A percentile compares a stretch with the other conserved stretches of the same genome.
Conservation (phyloP, 768 basidiomycete species). For the Psilocybe azurescens region DNA sequence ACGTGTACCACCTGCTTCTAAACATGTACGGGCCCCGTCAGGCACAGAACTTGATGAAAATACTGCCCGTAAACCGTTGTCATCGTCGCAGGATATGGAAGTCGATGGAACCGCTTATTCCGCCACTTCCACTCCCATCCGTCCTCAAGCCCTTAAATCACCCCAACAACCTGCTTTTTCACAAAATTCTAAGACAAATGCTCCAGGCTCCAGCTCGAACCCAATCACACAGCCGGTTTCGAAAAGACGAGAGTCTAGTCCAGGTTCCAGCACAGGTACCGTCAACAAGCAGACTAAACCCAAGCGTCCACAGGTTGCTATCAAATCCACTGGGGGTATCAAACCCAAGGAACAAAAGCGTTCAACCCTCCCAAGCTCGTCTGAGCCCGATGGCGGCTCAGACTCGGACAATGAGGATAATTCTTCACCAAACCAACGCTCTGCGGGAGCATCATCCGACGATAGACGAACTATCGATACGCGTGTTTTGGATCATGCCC, state of each 20-base stretch:
- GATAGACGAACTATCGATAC: neutral
- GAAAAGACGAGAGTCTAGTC: neutral
- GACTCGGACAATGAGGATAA: neutral
- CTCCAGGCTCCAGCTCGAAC: neutral
- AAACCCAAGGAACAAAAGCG: neutral
- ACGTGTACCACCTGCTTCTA: neutral
- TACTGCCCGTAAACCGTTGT: neutral
- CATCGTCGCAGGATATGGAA: neutral
- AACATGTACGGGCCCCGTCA: neutral
- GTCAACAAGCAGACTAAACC: neutral
- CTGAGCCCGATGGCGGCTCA: neutral
- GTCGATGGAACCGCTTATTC: neutral
- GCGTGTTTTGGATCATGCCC: conserved; percentile 6
- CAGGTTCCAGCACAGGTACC: neutral
- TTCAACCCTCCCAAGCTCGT: neutral
- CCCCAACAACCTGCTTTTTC: too few species aligned
- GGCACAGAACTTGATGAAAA: neutral
- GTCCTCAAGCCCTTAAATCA: neutral
- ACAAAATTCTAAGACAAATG: too few species aligned
- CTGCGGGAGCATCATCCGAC: neutral
- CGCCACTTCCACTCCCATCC: neutral
- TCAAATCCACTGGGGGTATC: neutral
- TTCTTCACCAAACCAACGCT: neutral
- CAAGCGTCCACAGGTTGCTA: neutral
- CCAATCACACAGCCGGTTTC: neutral